phyloP scores from a whole-genome alignment of 2,329 filamentous ascomycete genomes.

The Phaeosphaeriaceae sp. region DNA sequence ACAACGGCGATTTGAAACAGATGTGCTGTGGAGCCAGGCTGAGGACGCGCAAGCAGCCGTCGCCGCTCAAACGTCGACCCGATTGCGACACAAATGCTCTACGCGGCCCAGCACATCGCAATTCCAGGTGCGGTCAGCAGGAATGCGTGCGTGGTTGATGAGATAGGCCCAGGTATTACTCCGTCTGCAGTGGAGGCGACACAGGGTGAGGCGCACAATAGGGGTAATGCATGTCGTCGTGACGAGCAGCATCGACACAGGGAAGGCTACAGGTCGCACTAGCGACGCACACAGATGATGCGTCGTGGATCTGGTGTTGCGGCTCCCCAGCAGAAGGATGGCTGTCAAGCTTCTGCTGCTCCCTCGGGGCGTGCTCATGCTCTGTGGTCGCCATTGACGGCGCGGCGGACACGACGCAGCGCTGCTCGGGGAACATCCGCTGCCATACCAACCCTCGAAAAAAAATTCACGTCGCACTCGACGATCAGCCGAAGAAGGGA shows the following conservation, averaged over 20 bases:
- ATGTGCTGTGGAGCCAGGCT: constrained; percentile 32
- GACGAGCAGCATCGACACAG: constrained; percentile 12
- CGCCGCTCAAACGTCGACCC: background rate
- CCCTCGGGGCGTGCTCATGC: constrained; percentile 4
- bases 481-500: constrained; percentile 1
- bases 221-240: constrained; percentile 27
- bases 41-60: constrained; percentile 42
- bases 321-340: constrained; percentile 9
- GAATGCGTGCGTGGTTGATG: background rate
- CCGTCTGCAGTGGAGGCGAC: background rate
- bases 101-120: background rate
- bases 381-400: background rate
- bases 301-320: constrained; percentile 20
- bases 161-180: background rate
- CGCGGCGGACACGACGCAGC: background rate
- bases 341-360: constrained; percentile 11
- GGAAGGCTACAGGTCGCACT: constrained; percentile 24
- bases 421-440: background rate
- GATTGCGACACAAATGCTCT: background rate
- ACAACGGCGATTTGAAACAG: constrained; percentile 37
- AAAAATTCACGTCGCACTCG: constrained; percentile 1
- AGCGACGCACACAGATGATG: constrained; percentile 20
- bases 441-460: background rate
- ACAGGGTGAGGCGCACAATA: constrained; percentile 16
- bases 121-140: background rate